phyloP scores from a whole-genome alignment of 2,329 filamentous ascomycete species.

The Penicillium rolfsii region DNA sequence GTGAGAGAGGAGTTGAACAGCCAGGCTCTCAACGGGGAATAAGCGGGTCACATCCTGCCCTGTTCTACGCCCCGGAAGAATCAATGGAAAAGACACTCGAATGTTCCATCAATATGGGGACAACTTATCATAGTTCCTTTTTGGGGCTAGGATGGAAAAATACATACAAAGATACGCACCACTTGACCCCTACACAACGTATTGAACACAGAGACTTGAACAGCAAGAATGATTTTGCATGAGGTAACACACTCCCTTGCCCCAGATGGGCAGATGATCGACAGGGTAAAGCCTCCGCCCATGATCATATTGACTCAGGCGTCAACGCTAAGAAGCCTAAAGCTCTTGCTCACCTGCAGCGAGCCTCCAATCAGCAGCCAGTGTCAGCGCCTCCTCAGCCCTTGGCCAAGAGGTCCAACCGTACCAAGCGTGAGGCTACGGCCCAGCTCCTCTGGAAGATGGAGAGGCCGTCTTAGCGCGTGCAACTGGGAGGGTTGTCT shows the following conservation, averaged over 20 bases:
- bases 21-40: neutral
- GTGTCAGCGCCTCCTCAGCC: slow-evolving; percentile 6
- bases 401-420: neutral
- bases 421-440: neutral
- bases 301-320: neutral
- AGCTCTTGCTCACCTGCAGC: neutral
- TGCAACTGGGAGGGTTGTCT: slow-evolving; percentile 24
- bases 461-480: slow-evolving; percentile 11
- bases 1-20: neutral
- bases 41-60: neutral
- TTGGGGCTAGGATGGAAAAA: no score
- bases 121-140: no score
- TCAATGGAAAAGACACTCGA: neutral
- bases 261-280: neutral
- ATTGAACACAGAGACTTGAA: neutral
- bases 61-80: neutral
- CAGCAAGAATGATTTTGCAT: neutral
- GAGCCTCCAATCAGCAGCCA: neutral
- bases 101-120: no score
- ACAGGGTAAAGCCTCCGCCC: neutral
- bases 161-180: no score
- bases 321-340: neutral
- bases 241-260: neutral
- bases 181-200: neutral
- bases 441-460: neutral